phyloP scores from a whole-genome alignment of 2,329 filamentous ascomycete species.

The Fonsecaea multimorphosa region DNA sequence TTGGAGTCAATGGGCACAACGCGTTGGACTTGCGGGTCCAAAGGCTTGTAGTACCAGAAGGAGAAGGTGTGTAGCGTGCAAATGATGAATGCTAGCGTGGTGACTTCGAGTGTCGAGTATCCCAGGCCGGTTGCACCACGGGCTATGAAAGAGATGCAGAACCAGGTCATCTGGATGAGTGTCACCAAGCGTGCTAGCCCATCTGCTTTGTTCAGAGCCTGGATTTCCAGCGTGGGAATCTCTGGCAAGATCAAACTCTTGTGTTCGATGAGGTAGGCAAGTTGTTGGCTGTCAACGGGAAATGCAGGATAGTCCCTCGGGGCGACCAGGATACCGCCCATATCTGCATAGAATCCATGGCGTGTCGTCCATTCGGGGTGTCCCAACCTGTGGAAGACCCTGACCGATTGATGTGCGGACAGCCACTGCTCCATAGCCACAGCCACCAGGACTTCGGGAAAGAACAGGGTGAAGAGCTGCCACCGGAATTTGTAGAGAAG shows the following conservation, averaged over 20 bases:
- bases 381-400: background rate
- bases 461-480: constrained; percentile 46
- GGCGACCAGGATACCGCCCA: constrained; percentile 49
- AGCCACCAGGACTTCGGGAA: constrained; percentile 48
- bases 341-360: constrained; percentile 51
- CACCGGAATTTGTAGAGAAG: constrained; percentile 46
- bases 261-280: constrained; percentile 40
- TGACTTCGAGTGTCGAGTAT: constrained; percentile 42
- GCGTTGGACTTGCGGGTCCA: constrained; percentile 29
- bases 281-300: constrained; percentile 42
- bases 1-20: background rate
- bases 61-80: constrained; percentile 40
- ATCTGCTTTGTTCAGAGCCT: constrained; percentile 39
- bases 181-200: constrained; percentile 44
- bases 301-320: constrained; percentile 39
- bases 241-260: constrained; percentile 34
- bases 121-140: constrained; percentile 33
- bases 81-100: constrained; percentile 42
- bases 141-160: constrained; percentile 29
- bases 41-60: constrained; percentile 43
- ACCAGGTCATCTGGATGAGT: constrained; percentile 36
- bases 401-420: constrained; percentile 43
- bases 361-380: constrained; percentile 46
- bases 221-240: constrained; percentile 30
- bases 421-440: constrained; percentile 45